Conservation (phyloP, 139 green algal genomes). For the Coelastrella sp. region DNA sequence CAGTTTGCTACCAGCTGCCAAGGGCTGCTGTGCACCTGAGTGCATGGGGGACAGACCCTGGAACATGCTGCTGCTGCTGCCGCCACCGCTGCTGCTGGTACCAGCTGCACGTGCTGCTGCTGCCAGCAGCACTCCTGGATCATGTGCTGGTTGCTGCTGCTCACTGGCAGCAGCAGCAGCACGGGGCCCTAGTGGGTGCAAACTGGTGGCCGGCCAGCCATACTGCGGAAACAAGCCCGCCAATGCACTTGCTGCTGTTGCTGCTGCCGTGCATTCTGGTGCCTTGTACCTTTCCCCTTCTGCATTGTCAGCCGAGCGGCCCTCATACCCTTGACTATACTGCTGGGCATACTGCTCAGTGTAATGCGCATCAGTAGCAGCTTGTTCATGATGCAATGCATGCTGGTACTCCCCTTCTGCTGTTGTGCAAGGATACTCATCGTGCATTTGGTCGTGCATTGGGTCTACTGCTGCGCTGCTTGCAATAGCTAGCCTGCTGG, state of each 20-base stretch:
- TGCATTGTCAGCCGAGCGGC: background rate
- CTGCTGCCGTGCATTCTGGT: background rate
- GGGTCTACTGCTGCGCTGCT: background rate
- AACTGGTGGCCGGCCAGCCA: background rate
- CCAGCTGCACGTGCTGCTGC: background rate
- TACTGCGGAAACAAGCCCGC: background rate
- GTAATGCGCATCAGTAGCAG: background rate
- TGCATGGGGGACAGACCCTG: background rate
- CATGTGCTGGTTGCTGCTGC: background rate
- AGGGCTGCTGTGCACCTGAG: background rate
- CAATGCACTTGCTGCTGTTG: background rate
- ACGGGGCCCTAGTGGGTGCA: background rate
- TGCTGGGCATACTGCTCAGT: background rate
- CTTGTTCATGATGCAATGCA: background rate
- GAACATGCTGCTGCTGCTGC: background rate
- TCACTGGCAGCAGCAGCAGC: background rate
- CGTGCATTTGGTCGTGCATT: background rate
- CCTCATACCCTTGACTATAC: background rate
- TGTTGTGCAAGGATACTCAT: background rate
- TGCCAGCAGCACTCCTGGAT: background rate
- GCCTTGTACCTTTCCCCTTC: background rate
- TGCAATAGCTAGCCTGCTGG: background rate
- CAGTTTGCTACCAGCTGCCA: constrained; percentile 4
- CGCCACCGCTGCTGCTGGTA: constrained; percentile 4
- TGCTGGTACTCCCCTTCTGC: background rate